Conservation (phyloP, 495 filamentous ascomycete genomes). For the Penicillium silybi region DNA sequence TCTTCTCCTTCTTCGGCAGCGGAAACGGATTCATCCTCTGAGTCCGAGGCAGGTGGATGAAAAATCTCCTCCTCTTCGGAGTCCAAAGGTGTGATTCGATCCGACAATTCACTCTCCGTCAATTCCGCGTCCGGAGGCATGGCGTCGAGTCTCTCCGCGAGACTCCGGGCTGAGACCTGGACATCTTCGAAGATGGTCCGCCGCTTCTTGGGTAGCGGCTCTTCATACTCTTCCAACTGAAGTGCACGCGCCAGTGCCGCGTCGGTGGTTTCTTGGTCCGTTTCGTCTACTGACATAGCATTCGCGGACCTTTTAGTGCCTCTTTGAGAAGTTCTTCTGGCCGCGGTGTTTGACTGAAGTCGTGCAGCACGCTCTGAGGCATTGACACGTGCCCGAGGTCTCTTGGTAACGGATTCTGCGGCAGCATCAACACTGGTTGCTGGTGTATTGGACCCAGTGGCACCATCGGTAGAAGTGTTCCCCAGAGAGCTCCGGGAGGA, state of each 20-base stretch:
- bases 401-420: constrained; percentile 31
- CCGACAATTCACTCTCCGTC: neutral
- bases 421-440: constrained; percentile 71
- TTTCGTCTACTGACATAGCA: constrained; percentile 25
- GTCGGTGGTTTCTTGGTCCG: constrained; percentile 42
- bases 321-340: constrained; percentile 22
- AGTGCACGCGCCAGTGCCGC: constrained; percentile 54
- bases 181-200: constrained; percentile 12
- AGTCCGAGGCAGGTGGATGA: neutral
- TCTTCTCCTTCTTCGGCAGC: neutral
- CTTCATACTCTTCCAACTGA: constrained; percentile 60
- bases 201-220: constrained; percentile 20
- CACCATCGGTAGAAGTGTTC: constrained; percentile 38
- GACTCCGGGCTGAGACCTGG: neutral
- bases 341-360: constrained; percentile 38
- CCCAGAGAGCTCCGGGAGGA: constrained; percentile 26
- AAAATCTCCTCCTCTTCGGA: neutral
- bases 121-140: constrained; percentile 6
- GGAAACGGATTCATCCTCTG: neutral
- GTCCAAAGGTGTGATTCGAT: neutral
- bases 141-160: neutral
- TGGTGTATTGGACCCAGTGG: constrained; percentile 67
- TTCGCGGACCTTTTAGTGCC: constrained; percentile 33
- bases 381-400: constrained; percentile 30
- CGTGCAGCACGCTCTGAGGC: constrained; percentile 38